Base-by-base conservation (phyloP, 106 monocot species). In the Dendrobium huoshanense region DNA sequence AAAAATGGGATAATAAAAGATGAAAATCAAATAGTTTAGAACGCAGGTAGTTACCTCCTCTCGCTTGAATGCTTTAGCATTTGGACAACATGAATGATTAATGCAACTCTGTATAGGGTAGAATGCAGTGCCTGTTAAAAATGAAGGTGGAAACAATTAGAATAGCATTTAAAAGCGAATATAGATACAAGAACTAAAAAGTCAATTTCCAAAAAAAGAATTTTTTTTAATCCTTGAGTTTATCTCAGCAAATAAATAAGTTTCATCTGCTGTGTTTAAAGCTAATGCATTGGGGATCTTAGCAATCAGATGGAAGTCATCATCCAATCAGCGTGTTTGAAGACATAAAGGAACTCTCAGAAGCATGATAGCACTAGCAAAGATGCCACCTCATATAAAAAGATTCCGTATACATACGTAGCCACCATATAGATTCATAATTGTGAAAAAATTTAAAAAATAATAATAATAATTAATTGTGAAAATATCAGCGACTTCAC, bases 61-160 rank as follows among this genome's bases (percentile, higher is more conserved):
- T 88, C 98, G 88, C 85, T 99, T 99, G 81, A 95, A 99, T 81
- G 98, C 95, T 86, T 93, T 91, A 59, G 95, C 95, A 88, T 90
- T 99, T 65, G 98, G 98, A 44, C 83, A 79, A 78, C 98, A 99
- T 24, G 98, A 99, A 82, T 99, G 98, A 80, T 98, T 98, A 89
- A 98, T 98, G 82, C 95, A 99, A 80, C 98, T 99, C 78, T 99
- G 98, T 29, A 99, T 15, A 3, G 98, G 95, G 79, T 87, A 99
- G 89, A 99, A 99, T 81, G 89, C 98, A 56, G 92, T 88, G 4
- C 98, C 98, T 99, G 86, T 27, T 49, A 49, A 43, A 41, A 24
- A 74, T 19, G 49, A 27, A 76, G 11, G 25, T 51, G 4, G 25
- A 76, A 76, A 49, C 9, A 76, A 76, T 76, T 49, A 76, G 24